Percentiles rank a stretch among this genome's conserved stretches.
phyloP scores from a whole-genome alignment of 1,284 basidiomycete species.

The Ustilago xerochloae region DNA sequence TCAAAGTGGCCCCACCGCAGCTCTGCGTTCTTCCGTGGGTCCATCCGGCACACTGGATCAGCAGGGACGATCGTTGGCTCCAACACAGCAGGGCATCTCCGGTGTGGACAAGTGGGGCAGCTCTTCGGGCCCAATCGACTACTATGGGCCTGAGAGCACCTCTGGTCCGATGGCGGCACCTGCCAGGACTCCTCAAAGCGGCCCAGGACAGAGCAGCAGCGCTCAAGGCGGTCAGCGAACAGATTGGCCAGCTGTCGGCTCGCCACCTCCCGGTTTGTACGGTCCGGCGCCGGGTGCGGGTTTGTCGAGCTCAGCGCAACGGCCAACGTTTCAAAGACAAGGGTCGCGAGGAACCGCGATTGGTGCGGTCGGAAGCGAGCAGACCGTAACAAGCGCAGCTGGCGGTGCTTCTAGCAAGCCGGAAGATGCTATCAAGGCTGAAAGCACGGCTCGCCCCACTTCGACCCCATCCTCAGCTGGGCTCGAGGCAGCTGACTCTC shows the following conservation, averaged over 20 bases:
- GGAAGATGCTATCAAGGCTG: slow-evolving; percentile 40
- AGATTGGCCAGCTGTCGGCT: slow-evolving; percentile 55
- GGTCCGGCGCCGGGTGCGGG: not conserved
- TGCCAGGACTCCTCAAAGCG: slow-evolving; percentile 2
- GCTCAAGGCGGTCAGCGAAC: slow-evolving; percentile 21
- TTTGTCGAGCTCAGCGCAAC: slow-evolving; percentile 2
- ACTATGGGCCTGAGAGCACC: slow-evolving; percentile 47
- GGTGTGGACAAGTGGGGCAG: slow-evolving; percentile 52
- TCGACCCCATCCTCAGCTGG: slow-evolving; percentile 34
- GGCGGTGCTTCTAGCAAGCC: slow-evolving; percentile 10
- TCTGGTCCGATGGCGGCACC: slow-evolving; percentile 20
- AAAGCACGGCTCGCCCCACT: slow-evolving; percentile 9
- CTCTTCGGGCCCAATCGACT: slow-evolving; percentile 59
- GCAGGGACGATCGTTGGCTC: slow-evolving; percentile 6
- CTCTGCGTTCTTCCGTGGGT: slow-evolving; percentile 19
- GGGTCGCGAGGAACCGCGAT: slow-evolving; percentile 31
- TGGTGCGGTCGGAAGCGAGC: slow-evolving; percentile 7
- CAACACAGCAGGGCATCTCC: slow-evolving; percentile 12
- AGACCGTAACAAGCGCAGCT: not conserved
- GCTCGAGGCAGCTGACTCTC: slow-evolving; percentile 18
- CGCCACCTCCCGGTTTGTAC: slow-evolving; percentile 48
- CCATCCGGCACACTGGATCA: slow-evolving; percentile 4
- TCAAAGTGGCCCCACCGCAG: slow-evolving; percentile 18
- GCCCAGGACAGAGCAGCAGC: slow-evolving; percentile 6
- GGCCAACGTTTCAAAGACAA: slow-evolving; percentile 38